These are phyloP conservation scores for Porogramme epimiltina DNA, from an alignment of 1,284 basidiomycete species.

Conservation along the genomic window DNA sequence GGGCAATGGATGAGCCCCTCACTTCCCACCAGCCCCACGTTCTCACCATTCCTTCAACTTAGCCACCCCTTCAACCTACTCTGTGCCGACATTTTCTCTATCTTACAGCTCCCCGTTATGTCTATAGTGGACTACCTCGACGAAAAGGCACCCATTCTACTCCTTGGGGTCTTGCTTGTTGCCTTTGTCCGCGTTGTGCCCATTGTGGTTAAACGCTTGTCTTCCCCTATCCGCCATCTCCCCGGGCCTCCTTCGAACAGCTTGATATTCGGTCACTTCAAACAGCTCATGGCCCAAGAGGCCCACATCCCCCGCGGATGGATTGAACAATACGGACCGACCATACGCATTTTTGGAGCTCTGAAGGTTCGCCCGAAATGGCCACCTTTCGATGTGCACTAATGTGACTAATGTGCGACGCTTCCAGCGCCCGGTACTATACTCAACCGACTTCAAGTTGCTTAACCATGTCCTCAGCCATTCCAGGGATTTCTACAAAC, in stretches of 20 bases:
- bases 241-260: constrained; percentile 53
- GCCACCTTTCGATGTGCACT: no score
- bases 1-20: no score
- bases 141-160: background rate
- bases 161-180: background rate
- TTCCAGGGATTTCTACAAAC: constrained; percentile 35
- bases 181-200: background rate
- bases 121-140: background rate
- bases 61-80: no score
- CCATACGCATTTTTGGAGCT: constrained; percentile 49
- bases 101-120: no score
- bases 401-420: no score
- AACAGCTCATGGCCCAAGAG: constrained; percentile 42
- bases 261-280: constrained; percentile 55
- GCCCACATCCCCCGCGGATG: constrained; percentile 50
- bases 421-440: constrained; percentile 42
- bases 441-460: constrained; percentile 39
- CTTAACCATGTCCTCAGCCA: constrained; percentile 40
- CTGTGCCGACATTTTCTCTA: no score
- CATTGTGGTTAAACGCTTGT: constrained; percentile 24
- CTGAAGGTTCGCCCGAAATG: no score
- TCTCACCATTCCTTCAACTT: no score
- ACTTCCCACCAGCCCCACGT: no score
- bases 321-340: constrained; percentile 55
- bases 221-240: constrained; percentile 46